A percentile compares a stretch with the other conserved stretches of the same genome.
These are phyloP conservation scores for Cornus florida DNA, from an alignment of 148 eudicot genomes.

Conservation along the genomic window DNA sequence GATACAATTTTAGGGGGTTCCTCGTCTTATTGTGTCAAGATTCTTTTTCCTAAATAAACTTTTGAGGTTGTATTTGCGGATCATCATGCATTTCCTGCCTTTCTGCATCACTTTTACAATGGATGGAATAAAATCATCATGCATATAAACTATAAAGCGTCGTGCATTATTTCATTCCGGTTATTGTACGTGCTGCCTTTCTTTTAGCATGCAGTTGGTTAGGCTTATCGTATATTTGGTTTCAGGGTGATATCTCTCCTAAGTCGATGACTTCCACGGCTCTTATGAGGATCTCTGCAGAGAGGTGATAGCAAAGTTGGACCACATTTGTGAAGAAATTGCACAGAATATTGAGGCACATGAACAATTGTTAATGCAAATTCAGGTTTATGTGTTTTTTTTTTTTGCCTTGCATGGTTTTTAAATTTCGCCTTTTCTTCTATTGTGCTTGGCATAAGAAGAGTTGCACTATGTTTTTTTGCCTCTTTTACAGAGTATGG, in stretches of 20 bases:
- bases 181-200: not conserved
- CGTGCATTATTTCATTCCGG: not conserved
- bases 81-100: not conserved
- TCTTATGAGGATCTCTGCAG: constrained; percentile 95
- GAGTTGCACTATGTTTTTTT: not conserved
- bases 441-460: not conserved
- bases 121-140: not conserved
- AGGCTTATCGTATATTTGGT: constrained; percentile 16
- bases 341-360: constrained; percentile 80
- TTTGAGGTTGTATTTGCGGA: not conserved
- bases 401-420: not conserved
- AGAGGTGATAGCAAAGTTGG: constrained; percentile 88
- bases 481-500: not conserved
- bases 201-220: not conserved
- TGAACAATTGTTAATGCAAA: constrained; percentile 72
- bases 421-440: no score
- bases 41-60: not conserved
- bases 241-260: constrained; percentile 94
- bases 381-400: constrained; percentile 50
- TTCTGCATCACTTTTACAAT: not conserved
- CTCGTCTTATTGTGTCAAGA: not conserved
- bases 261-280: constrained; percentile 88
- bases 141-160: not conserved
- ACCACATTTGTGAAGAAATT: constrained; percentile 77
- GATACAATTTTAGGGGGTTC: not conserved